Conservation (phyloP, 192 early-diverging fungal species). For the Phlyctochytrium planicorne region DNA sequence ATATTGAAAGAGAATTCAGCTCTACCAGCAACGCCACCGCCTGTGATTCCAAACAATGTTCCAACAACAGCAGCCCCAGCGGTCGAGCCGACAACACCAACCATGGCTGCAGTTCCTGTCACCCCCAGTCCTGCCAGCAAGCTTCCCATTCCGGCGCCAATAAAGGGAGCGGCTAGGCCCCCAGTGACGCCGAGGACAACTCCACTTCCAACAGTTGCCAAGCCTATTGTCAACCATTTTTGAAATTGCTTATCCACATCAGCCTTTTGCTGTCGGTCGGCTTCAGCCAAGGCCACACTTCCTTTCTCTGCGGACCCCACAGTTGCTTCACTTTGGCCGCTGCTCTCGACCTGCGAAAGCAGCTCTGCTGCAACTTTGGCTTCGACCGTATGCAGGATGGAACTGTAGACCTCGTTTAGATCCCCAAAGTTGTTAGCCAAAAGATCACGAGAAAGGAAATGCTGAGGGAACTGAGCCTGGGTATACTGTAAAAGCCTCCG, state of each 20-base stretch:
- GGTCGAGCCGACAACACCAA: conserved; percentile 21
- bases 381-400: too few species aligned
- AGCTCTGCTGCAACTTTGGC: too few species aligned
- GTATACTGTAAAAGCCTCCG: too few species aligned
- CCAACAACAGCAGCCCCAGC: conserved; percentile 39
- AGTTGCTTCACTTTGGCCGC: too few species aligned
- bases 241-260: neutral
- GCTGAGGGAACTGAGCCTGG: too few species aligned
- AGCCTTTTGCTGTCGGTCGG: neutral
- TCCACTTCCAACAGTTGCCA: conserved; percentile 72
- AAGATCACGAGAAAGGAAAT: too few species aligned
- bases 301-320: too few species aligned
- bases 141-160: conserved; percentile 33
- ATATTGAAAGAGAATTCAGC: neutral
- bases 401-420: too few species aligned
- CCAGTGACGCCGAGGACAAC: conserved; percentile 38
- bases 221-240: conserved; percentile 76
- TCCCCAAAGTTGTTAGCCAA: too few species aligned
- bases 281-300: neutral
- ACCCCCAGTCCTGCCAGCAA: conserved; percentile 23
- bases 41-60: conserved; percentile 32
- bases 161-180: conserved; percentile 38
- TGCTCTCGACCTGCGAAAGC: too few species aligned
- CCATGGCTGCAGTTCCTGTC: conserved; percentile 21
- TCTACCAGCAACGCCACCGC: conserved; percentile 30